phyloP scores from a whole-genome alignment of 2,329 filamentous ascomycete genomes.

The Arthrobotrys megalospora region DNA sequence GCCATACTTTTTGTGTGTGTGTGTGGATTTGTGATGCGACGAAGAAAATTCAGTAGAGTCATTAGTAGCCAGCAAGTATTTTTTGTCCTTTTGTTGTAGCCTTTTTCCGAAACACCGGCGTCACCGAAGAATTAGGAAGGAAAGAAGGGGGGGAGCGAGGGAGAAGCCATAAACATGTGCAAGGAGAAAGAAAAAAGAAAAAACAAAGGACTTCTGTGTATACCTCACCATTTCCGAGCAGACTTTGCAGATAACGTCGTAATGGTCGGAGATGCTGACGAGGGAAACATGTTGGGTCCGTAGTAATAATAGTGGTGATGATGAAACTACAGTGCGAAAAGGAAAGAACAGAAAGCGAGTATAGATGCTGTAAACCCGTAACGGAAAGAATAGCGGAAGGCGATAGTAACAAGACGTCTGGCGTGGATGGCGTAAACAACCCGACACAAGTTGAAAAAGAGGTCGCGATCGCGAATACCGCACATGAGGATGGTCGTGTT shows the following conservation, averaged over 20 bases:
- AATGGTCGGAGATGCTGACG: conserved; percentile 60
- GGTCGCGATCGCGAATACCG: conserved; percentile 39
- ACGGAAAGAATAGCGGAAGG: conserved; percentile 35
- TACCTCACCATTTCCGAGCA: conserved; percentile 62
- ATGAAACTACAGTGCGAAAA: conserved; percentile 57
- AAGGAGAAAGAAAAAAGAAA: conserved; percentile 24
- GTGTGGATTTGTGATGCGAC: conserved; percentile 39
- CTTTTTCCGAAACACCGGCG: conserved; percentile 58
- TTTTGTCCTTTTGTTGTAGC: conserved; percentile 52
- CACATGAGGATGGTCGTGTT: conserved; percentile 32
- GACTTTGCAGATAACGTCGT: conserved; percentile 39
- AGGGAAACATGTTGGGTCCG: conserved; percentile 61
- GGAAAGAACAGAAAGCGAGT: conserved; percentile 41
- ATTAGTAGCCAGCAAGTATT: conserved; percentile 60
- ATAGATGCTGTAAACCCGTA: conserved; percentile 45
- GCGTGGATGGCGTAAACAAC: conserved; percentile 55
- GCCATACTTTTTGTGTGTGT: conserved; percentile 52
- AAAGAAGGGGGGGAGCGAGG: conserved; percentile 13
- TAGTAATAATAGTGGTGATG: conserved; percentile 55
- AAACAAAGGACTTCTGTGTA: conserved; percentile 50
- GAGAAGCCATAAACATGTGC: conserved; percentile 36
- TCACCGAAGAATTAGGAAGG: conserved; percentile 48
- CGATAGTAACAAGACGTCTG: conserved; percentile 29
- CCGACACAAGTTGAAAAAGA: conserved; percentile 42
- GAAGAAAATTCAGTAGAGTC: conserved; percentile 54